Conservation (phyloP, 352 stramenopile genomes). For the Globisporangium paroecandrum region DNA sequence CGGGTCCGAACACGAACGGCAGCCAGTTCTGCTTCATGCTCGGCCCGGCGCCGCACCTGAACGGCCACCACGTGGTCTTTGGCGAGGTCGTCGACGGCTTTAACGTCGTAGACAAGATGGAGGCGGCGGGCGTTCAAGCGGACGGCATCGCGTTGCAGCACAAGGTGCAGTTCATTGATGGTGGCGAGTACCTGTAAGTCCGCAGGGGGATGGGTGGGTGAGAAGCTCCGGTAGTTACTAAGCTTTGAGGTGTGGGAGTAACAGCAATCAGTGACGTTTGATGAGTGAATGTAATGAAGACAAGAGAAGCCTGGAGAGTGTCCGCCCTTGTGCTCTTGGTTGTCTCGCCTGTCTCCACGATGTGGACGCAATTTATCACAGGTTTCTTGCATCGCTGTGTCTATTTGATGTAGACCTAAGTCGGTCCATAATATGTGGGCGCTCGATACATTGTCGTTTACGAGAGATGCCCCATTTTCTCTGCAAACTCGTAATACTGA, state of each 20-base stretch:
- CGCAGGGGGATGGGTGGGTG: too few species aligned
- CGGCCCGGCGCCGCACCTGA: constrained; percentile 59
- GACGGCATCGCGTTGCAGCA: constrained; percentile 66
- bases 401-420: not conserved
- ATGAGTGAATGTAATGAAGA: not conserved
- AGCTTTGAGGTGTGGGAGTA: not conserved
- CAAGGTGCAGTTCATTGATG: constrained; percentile 73
- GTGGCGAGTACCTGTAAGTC: constrained; percentile 57
- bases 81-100: constrained; percentile 84
- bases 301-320: not conserved
- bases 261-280: not conserved
- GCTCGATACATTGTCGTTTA: constrained; percentile 10
- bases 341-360: not conserved
- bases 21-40: constrained; percentile 99
- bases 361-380: not conserved
- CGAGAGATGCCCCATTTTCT: constrained; percentile 49
- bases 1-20: constrained; percentile 96
- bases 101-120: constrained; percentile 82
- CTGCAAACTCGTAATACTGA: constrained; percentile 60
- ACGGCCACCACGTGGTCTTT: constrained; percentile 84
- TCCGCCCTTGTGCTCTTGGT: not conserved
- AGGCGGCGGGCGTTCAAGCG: constrained; percentile 50
- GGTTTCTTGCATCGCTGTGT: not conserved
- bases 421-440: not conserved
- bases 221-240: not conserved